Conservation (phyloP, 2,329 filamentous ascomycete species). For the Ceratocystis cubensis region DNA sequence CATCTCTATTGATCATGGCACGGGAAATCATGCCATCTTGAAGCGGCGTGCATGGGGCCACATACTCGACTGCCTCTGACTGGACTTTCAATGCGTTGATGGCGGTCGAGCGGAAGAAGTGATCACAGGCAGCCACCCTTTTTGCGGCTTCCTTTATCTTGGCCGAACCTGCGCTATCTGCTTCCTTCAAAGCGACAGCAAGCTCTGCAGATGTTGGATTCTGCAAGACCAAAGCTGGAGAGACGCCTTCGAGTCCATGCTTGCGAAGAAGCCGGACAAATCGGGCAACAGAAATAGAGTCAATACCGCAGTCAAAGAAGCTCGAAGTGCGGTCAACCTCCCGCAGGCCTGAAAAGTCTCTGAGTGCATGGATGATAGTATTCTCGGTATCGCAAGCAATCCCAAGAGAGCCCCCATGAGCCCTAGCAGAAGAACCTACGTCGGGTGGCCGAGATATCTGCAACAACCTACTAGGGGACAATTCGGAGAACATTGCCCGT, state of each 20-base stretch:
- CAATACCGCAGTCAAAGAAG: conserved; percentile 75
- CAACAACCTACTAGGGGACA: conserved; percentile 46
- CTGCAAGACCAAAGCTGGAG: conserved; percentile 55
- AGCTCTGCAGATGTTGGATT: conserved; percentile 42
- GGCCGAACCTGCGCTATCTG: not conserved
- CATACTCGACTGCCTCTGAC: conserved; percentile 49
- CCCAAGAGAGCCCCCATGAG: not conserved
- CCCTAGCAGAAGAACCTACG: conserved; percentile 28
- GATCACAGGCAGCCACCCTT: conserved; percentile 48
- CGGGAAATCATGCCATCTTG: conserved; percentile 77
- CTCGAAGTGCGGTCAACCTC: conserved; percentile 46
- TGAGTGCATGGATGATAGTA: conserved; percentile 42
- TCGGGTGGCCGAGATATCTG: conserved; percentile 23
- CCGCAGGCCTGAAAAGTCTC: conserved; percentile 36
- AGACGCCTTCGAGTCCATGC: conserved; percentile 47
- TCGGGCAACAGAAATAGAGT: conserved; percentile 71
- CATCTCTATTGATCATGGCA: conserved; percentile 40
- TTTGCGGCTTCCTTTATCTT: conserved; percentile 36
- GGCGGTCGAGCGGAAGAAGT: conserved; percentile 44
- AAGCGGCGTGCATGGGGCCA: conserved; percentile 72
- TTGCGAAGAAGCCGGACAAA: conserved; percentile 53
- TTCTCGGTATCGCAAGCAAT: conserved; percentile 8
- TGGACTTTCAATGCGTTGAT: conserved; percentile 41
- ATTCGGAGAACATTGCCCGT: conserved; percentile 48
- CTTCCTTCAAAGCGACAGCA: conserved; percentile 28